Conservation (phyloP, 1,284 basidiomycete species). For the Pseudozyma flocculosa region DNA sequence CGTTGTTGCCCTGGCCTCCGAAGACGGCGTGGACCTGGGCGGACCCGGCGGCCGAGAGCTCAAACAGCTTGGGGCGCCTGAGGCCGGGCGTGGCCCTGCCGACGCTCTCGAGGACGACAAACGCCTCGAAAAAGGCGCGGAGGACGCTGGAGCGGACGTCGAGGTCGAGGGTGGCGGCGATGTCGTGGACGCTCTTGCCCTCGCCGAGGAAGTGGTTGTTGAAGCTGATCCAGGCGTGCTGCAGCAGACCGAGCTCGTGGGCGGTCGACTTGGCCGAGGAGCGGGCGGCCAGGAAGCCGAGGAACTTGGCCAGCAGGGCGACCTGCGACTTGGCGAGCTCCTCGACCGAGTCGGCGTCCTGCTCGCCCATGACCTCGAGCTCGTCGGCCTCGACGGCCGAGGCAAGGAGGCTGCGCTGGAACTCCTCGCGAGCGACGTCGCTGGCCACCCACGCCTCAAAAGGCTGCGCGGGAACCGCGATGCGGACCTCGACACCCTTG, state of each 20-base stretch:
- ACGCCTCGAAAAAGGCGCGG: slow-evolving; percentile 76
- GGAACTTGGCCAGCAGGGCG: slow-evolving; percentile 55
- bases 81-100: slow-evolving; percentile 65
- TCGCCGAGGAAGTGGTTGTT: slow-evolving; percentile 33
- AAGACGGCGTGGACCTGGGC: slow-evolving; percentile 89
- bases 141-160: slow-evolving; percentile 77
- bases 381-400: slow-evolving; percentile 34
- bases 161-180: slow-evolving; percentile 73
- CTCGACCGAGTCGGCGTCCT: slow-evolving; percentile 32
- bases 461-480: slow-evolving; percentile 43
- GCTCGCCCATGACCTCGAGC: slow-evolving; percentile 42
- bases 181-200: slow-evolving; percentile 71
- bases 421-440: slow-evolving; percentile 48
- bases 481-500: slow-evolving; percentile 32
- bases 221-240: slow-evolving; percentile 51
- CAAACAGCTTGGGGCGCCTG: slow-evolving; percentile 69
- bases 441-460: slow-evolving; percentile 51
- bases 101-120: slow-evolving; percentile 70
- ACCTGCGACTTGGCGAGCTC: slow-evolving; percentile 24
- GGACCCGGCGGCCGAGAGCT: slow-evolving; percentile 69
- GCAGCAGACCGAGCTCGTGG: slow-evolving; percentile 72
- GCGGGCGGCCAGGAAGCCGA: slow-evolving; percentile 61
- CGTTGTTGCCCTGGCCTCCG: slow-evolving; percentile 97
- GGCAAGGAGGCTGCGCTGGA: slow-evolving; percentile 41
- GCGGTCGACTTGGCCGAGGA: slow-evolving; percentile 75